These are phyloP conservation scores for Paraphaeosphaeria sporulosa DNA, from an alignment of 2,329 filamentous ascomycete genomes.

Conservation along the genomic window DNA sequence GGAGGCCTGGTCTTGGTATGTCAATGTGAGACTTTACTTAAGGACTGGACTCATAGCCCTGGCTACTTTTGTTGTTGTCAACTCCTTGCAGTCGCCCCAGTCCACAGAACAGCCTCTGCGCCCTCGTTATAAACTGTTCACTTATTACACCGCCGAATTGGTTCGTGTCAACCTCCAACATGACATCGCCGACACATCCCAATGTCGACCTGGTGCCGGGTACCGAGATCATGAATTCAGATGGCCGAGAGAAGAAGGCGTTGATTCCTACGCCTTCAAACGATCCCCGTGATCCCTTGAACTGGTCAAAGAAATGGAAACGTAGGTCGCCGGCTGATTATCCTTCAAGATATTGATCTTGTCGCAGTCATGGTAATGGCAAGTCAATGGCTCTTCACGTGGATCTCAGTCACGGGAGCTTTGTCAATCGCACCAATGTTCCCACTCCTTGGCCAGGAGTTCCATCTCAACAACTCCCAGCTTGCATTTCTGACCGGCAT, in stretches of 20 bases:
- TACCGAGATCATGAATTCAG: slow-evolving; percentile 37
- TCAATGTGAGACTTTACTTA: background rate
- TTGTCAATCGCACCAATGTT: slow-evolving; percentile 56
- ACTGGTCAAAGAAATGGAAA: slow-evolving; percentile 48
- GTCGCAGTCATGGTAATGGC: slow-evolving; percentile 42
- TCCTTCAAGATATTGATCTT: slow-evolving; percentile 2
- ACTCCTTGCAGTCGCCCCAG: background rate
- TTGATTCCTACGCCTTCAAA: slow-evolving; percentile 41
- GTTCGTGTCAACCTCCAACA: slow-evolving; percentile 8
- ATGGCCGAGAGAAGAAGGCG: slow-evolving; percentile 31
- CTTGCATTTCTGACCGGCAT: slow-evolving; percentile 52
- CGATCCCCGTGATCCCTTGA: slow-evolving; percentile 47
- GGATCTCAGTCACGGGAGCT: slow-evolving; percentile 53
- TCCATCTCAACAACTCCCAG: slow-evolving; percentile 51
- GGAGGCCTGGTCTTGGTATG: background rate
- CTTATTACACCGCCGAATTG: background rate
- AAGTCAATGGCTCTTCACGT: slow-evolving; percentile 53
- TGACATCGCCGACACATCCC: slow-evolving; percentile 18
- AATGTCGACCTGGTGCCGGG: slow-evolving; percentile 36
- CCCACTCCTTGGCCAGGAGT: slow-evolving; percentile 51
- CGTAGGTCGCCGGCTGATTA: slow-evolving; percentile 23
- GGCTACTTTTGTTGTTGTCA: background rate
- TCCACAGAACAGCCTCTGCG: background rate
- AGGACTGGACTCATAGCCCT: background rate
- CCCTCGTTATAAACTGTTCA: background rate